Base-by-base conservation (phyloP, 2,329 filamentous ascomycete genomes). In the Scleromitrula shiraiana region DNA sequence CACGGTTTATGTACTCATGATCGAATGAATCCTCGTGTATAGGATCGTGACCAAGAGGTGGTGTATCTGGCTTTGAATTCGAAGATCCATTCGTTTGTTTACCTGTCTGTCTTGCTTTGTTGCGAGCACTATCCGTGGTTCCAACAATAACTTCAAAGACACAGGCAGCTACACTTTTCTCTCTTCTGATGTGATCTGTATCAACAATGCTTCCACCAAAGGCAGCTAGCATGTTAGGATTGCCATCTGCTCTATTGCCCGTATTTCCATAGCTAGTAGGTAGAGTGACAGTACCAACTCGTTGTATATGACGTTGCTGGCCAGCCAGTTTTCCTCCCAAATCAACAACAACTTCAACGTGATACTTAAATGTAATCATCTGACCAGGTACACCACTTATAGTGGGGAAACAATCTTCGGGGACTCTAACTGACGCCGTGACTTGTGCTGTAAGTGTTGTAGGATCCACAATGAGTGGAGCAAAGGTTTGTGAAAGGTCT, bases 341-440 rank as follows among this genome's bases (percentile, higher is more conserved):
- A 62, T 98, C 93, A 19, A 96, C 80, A 23, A 97, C 83, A 2
- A 96, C 87, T 65, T 98, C 93, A 17, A 96, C 77, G 56, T 90
- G 87, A 62, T 98, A 97, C 57, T 84, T 88, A 70, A 98, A 97
- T 58, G 83, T 89, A 55, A 98, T 93, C 82, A 97, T 93, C 27
- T 87, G 83, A 3, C 91, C 89, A 0, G 93, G 93, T 0, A 96
- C 88, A 46, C 83, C 83, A 23, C 81, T 82, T 53, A 97, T 97
- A 2, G 90, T 95, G 0, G 93, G 91, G 58, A 97, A 97, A 0
- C 82, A 82, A 60, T 95, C 88, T 54, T 95, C 88, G 0, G 93
- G 93, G 2, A 97, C 79, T 56, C 88, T 82, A 14, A 98, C 80
- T 3, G 85, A 85, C 4, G 89, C 85, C 14, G 83, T 93, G 35